Evolutionary conservation across 768 basidiomycete genomes (phyloP).

Genomic region (Cystofilobasidium bisporidii): DNA sequence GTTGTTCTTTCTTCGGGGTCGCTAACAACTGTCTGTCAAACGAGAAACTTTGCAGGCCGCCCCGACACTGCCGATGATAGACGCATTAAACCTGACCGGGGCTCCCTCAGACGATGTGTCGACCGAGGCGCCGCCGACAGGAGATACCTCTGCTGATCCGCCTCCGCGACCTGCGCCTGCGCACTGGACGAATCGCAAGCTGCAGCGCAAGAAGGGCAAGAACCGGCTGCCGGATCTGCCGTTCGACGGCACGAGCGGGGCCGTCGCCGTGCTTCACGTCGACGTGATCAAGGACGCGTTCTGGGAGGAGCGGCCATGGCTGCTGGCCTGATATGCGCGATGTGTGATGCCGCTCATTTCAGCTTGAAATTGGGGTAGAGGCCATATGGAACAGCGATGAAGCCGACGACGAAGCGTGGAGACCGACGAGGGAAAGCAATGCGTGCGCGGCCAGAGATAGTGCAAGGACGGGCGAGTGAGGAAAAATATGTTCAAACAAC

Average conservation of each 20-base stretch:
- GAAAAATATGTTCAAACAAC: too few relatives aligned
- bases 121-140: neutral
- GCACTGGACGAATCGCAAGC: conserved; percentile 31
- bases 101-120: neutral
- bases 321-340: conserved; percentile 28
- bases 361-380: too few relatives aligned
- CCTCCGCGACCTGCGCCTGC: too few relatives aligned
- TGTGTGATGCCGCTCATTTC: neutral
- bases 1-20: neutral
- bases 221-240: neutral
- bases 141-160: too few relatives aligned
- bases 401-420: too few relatives aligned
- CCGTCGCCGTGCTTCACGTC: conserved; percentile 59
- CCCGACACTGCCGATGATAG: too few relatives aligned
- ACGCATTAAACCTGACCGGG: neutral
- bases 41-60: too few relatives aligned
- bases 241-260: conserved; percentile 38
- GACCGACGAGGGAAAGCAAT: too few relatives aligned
- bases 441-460: too few relatives aligned
- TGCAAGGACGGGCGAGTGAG: too few relatives aligned
- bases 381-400: too few relatives aligned
- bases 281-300: conserved; percentile 76
- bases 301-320: conserved; percentile 56
- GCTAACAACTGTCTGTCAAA: too few relatives aligned
- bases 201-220: conserved; percentile 11